These are phyloP conservation scores for Lumnitzera littorea DNA, from an alignment of 345 rosid genomes.

Conservation along the genomic window DNA sequence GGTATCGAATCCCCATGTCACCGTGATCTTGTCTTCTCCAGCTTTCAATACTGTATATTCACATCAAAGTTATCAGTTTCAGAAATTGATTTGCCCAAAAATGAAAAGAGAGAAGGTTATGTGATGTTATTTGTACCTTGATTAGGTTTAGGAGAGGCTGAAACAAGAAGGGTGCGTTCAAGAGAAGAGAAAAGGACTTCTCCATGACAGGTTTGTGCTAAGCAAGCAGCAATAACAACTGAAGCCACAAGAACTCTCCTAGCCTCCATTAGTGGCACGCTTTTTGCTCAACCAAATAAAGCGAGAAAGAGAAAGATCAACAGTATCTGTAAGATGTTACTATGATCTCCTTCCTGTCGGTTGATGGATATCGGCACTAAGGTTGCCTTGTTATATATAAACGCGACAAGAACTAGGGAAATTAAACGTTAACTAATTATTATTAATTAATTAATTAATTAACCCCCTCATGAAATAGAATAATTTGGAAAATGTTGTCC, in stretches of 20 bases:
- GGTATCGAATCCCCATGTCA: constrained; percentile 51
- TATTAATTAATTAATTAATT: too few relatives aligned
- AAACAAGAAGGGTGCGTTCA: constrained; percentile 25
- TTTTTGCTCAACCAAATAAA: too few relatives aligned
- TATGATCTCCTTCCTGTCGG: too few relatives aligned
- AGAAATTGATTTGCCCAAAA: neutral
- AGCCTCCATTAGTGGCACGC: neutral
- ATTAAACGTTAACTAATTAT: too few relatives aligned
- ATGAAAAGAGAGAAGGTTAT: neutral
- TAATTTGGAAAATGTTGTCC: neutral
- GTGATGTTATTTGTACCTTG: constrained; percentile 22
- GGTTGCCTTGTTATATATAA: too few relatives aligned
- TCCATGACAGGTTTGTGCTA: constrained; percentile 15
- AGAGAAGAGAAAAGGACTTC: constrained; percentile 35
- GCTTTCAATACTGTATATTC: constrained; percentile 32
- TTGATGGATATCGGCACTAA: too few relatives aligned
- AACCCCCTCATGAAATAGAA: too few relatives aligned
- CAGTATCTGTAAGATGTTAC: too few relatives aligned
- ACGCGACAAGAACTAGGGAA: too few relatives aligned
- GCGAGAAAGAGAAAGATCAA: too few relatives aligned
- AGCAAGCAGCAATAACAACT: constrained; percentile 10
- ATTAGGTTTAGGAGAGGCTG: constrained; percentile 25
- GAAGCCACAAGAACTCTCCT: constrained; percentile 9
- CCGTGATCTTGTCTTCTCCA: constrained; percentile 42
- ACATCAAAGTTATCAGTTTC: neutral